Percentiles rank a stretch among this genome's conserved stretches.
phyloP scores from a whole-genome alignment of 2,329 filamentous ascomycete species.

The Fusarium floridanum region DNA sequence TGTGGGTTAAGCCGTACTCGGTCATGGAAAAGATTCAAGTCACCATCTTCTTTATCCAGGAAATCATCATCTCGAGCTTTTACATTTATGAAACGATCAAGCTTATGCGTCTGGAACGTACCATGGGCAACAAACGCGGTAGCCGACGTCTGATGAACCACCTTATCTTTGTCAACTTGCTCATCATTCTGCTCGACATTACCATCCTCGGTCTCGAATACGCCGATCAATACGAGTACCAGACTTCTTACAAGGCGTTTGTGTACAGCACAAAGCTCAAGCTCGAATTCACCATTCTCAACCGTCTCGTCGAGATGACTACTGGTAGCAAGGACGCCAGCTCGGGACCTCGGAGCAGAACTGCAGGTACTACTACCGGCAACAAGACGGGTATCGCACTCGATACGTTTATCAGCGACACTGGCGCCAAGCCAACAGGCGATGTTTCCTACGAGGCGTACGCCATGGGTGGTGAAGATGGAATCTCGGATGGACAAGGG shows the following conservation, averaged over 20 bases:
- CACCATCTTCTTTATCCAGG: conserved; percentile 68
- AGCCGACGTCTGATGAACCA: conserved; percentile 51
- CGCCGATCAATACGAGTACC: conserved; percentile 52
- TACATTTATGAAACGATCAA: conserved; percentile 67
- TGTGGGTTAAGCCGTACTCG: conserved; percentile 52
- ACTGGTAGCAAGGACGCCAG: conserved; percentile 44
- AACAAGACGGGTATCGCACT: conserved; percentile 35
- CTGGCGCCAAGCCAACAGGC: conserved; percentile 9
- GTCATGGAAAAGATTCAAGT: conserved; percentile 68
- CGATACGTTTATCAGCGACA: conserved; percentile 38
- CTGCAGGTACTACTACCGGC: conserved; percentile 10
- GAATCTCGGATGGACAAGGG: background rate
- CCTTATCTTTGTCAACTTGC: conserved; percentile 59
- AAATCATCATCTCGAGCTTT: conserved; percentile 64
- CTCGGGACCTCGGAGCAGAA: conserved; percentile 41
- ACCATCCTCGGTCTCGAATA: conserved; percentile 56
- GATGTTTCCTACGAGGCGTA: conserved; percentile 43
- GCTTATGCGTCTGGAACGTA: conserved; percentile 59
- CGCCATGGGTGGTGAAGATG: conserved; percentile 42
- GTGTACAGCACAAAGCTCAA: conserved; percentile 57
- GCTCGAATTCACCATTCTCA: conserved; percentile 56
- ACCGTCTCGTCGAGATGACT: conserved; percentile 53
- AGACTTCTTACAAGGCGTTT: conserved; percentile 54
- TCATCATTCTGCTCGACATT: conserved; percentile 62
- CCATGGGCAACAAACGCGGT: conserved; percentile 38